Evolutionary conservation across 352 stramenopile genomes (phyloP), one percentile per base, ranked within the genome.

Genomic region (Halophytophthora polymorphica): DNA sequence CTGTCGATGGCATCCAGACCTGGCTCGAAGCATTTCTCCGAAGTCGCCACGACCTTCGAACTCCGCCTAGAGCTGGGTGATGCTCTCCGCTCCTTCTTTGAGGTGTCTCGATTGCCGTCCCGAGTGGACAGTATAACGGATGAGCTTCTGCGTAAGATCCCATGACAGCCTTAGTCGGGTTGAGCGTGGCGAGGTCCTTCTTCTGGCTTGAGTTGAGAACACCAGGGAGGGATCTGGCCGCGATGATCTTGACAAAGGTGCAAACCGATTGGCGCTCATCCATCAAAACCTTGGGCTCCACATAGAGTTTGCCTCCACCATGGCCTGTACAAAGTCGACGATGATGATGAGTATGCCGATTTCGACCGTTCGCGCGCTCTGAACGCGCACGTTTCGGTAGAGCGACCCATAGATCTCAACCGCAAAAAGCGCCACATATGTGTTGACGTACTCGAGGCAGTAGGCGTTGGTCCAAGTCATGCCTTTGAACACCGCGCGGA

Each of bases 341-440:
- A 18, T 13, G 34, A 58, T 40, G 36, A 58, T 45, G 33, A 51
- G 28, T 18, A 11, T 29, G 11, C 36, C 22, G 12, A 51, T 31
- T 15, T 31, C 25, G 6, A 34, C 33, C 8, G 50, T 45, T 10
- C 50, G 40, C 31, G 50, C 50, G 17, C 43, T 58, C 31, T 63
- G 46, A 15, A 62, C 38, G 28, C 38, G 56, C 46, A 51, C 41
- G 23, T 56, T 65, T 31, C 52, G 38, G 36, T 51, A 65, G 23
- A 65, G 37, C 14, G 57, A 61, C 2, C 57, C 51, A 2, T 46
- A 54, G 45, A 65, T 60, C 40, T 65, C 51, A 28, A 41, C 36
- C 19, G 56, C 38, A 17, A 45, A 65, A 18, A 65, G n/a, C 0
- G 40, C 56, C 23, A 61, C 52, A 17, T 56, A 50, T 2, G 40